Base-by-base conservation (phyloP, 768 basidiomycete genomes). In the Trametes cinnabarina region DNA sequence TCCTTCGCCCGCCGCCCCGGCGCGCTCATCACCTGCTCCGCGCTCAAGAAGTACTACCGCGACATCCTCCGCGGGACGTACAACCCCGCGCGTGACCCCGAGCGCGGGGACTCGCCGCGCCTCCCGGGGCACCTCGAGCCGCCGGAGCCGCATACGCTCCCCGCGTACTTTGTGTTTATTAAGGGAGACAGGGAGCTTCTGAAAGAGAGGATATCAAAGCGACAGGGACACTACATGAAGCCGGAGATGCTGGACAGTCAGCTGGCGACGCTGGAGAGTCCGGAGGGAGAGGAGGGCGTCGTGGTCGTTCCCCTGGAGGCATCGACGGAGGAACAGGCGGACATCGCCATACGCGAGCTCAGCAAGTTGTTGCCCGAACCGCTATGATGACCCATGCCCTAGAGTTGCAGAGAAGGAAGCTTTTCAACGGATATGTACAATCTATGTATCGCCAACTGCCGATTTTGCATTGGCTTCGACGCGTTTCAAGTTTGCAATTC, bases 11-110 rank as follows among this genome's bases (percentile, higher is more conserved):
- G 48, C 43, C 64, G 67, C 42, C 60, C 60, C 10, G 91, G 90
- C 1, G 81, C 90, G n/a, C 83, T 98, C 40, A 81, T 94, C 37
- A 90, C 87, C 35, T 95, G 93, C 72, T 96, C 93, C 20, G 84
- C 94, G 60, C 73, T 98, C 69, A 94, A 89, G 73, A 79, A 68
- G 64, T 78, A 78, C 61, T 98, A 98, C 70, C 86, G 96, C 5
- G 86, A 90, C 58, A 81, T 94, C 46, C 72, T 98, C 56, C 80
- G 95, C 9, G 94, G 91, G 11, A 73, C 63, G 43, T 37, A 60
- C 34, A 55, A 66, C 37, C 61, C 59, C 25, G 39, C 52, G 20
- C 47, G 55, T 28, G 61, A 68, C 59, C n/a, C 68, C 67, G 32
- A 62, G 60, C 20, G 44, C 14, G 44, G 26, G 23, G 22, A 15